Evolutionary conservation across 495 filamentous ascomycete species (phyloP), one percentile per base, ranked within the genome.

Genomic region (Symbiotaphrina buchneri): DNA sequence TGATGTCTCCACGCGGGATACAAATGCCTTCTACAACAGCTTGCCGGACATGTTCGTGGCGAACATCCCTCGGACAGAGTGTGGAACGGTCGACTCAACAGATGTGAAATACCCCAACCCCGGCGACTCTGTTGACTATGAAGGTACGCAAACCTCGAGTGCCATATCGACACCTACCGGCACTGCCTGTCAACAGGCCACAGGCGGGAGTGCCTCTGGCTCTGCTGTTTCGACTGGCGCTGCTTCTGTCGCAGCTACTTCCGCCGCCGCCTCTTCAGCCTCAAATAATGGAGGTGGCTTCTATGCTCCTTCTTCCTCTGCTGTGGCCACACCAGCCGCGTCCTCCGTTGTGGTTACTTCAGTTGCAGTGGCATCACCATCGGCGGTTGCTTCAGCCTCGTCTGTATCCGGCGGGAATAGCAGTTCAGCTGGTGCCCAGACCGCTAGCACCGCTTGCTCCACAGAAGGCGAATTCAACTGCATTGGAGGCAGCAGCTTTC

Each of bases 11-110:
- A 26, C 47, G 0, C 18, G 45, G 17, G 23, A 22, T 32, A 5
- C 24, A 20, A 36, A 38, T 21, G 28, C 52, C 18, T 56, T 59
- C 36, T 63, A 61, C 39, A 54, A 63, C 38, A 52, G 47, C 18
- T 72, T 82, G 14, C 84, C 84, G 1, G 55, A 71, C 33, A 78
- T 93, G 75, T 68, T 90, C 28, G 61, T 73, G 11, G 71, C 77
- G 42, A 91, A 92, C 58, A 59, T 80, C 35, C n/a, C n/a, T n/a
- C 55, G 51, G 30, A 52, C 52, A 14, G 56, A 56, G 32, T 78
- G 73, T 48, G 48, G 44, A 14, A 74, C 61, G 0, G 0, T 24
- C 3, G 58, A 62, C 3, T 1, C 13, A 32, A 37, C 35, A 0
- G 54, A 72, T 31, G 43, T 65, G 26, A 28, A 43, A 20, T 74